Evolutionary conservation across 225 moss, liverwort and hornwort genomes (phyloP).

Genomic region (Straminergon stramineum): DNA sequence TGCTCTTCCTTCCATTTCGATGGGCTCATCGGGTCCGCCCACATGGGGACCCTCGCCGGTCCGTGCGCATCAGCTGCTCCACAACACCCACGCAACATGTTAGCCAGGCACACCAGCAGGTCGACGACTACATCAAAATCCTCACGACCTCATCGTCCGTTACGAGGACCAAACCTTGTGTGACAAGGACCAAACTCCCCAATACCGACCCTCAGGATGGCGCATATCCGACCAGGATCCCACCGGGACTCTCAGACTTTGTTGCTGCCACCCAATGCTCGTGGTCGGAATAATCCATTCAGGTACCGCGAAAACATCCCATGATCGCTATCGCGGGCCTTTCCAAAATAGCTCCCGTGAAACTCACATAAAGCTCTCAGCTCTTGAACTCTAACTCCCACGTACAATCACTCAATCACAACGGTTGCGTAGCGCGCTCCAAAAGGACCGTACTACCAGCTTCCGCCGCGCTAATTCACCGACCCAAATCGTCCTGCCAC

Average conservation of each 20-base stretch:
- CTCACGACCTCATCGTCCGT: not conserved
- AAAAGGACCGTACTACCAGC: not conserved
- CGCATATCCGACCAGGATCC: not conserved
- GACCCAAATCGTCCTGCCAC: not conserved
- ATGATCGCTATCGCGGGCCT: not conserved
- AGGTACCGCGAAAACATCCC: not conserved
- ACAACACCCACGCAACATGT: not conserved
- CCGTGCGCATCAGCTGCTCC: slow-evolving; percentile 55
- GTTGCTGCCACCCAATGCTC: not conserved
- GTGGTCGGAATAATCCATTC: not conserved
- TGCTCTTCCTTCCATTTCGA: slow-evolving; percentile 95
- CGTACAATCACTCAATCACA: not conserved
- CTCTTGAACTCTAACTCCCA: not conserved
- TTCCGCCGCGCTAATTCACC: not conserved
- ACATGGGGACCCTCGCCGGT: slow-evolving; percentile 59
- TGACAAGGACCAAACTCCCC: not conserved
- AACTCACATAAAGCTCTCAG: not conserved
- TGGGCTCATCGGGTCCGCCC: slow-evolving; percentile 68
- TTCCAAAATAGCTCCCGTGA: not conserved
- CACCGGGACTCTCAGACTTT: not conserved
- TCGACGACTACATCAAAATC: not conserved
- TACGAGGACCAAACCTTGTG: not conserved
- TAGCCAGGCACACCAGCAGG: not conserved
- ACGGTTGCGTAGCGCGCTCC: not conserved
- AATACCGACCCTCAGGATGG: not conserved